These are phyloP conservation scores for Leccinum boreale DNA, from an alignment of 768 basidiomycete species.

Conservation along the genomic window DNA sequence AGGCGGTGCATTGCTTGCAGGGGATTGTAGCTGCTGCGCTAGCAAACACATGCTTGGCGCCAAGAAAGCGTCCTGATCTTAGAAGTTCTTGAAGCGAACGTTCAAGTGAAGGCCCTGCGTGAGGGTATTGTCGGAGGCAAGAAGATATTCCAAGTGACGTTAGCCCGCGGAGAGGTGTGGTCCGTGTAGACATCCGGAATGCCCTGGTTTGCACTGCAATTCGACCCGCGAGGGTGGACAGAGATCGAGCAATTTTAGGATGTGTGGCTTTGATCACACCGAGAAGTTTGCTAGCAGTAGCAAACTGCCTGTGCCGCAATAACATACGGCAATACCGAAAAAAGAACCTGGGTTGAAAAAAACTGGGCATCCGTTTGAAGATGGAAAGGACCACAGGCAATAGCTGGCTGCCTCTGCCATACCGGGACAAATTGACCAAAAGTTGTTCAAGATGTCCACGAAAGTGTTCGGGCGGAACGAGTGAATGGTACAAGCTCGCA, in stretches of 20 bases:
- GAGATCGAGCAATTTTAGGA: slow-evolving; percentile 11
- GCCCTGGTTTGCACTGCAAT: slow-evolving; percentile 6
- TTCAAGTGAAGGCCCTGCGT: slow-evolving; percentile 10
- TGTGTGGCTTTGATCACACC: slow-evolving; percentile 15
- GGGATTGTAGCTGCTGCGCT: slow-evolving; percentile 29
- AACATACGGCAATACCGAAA: slow-evolving; percentile 38
- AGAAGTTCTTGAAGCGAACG: slow-evolving; percentile 22
- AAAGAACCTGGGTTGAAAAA: slow-evolving; percentile 40
- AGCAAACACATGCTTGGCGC: slow-evolving; percentile 43
- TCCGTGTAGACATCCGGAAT: slow-evolving; percentile 5
- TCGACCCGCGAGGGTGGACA: slow-evolving; percentile 6
- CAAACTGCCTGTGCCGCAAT: slow-evolving; percentile 39
- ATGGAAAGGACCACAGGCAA: slow-evolving; percentile 42
- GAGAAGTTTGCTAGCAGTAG: slow-evolving; percentile 33
- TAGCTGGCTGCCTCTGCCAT: slow-evolving; percentile 35
- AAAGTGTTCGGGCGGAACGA: slow-evolving; percentile 38
- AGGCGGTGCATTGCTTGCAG: slow-evolving; percentile 33
- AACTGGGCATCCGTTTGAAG: slow-evolving; percentile 29
- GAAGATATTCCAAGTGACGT: slow-evolving; percentile 18
- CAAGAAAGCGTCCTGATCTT: slow-evolving; percentile 36
- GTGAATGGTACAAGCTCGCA: slow-evolving; percentile 33
- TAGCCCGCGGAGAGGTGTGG: slow-evolving; percentile 1
- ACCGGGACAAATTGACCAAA: slow-evolving; percentile 37
- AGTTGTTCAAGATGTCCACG: slow-evolving; percentile 44
- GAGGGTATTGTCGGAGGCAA: slow-evolving; percentile 6